Percentiles rank a stretch among this genome's conserved stretches.
Evolutionary conservation across 192 early-diverging fungal species (phyloP).

Genomic region (Gryganskiella cystojenkinii): DNA sequence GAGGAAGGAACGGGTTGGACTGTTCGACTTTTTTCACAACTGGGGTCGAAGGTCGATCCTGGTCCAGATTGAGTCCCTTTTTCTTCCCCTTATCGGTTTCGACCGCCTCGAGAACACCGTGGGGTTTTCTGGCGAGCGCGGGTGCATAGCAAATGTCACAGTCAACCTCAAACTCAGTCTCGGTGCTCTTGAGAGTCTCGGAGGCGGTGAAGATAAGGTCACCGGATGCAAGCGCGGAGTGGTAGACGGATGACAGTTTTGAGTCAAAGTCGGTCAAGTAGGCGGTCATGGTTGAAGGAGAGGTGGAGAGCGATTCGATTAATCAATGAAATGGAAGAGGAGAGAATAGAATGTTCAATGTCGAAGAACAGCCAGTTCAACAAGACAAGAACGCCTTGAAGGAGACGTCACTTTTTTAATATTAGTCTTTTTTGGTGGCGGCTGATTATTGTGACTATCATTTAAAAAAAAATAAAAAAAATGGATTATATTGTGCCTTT

Average conservation of each 20-base stretch:
- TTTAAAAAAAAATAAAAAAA: too few relatives aligned
- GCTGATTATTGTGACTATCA: too few relatives aligned
- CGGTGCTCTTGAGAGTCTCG: constrained; percentile 1
- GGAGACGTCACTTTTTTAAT: constrained; percentile 14
- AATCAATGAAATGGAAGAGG: background rate
- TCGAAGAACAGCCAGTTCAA: background rate
- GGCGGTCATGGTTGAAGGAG: background rate
- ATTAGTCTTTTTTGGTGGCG: too few relatives aligned
- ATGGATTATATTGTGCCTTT: too few relatives aligned
- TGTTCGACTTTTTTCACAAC: constrained; percentile 21
- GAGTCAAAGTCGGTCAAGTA: constrained; percentile 10
- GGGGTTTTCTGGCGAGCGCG: constrained; percentile 52
- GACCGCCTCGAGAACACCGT: constrained; percentile 12
- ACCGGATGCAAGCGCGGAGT: constrained; percentile 19
- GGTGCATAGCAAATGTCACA: constrained; percentile 61
- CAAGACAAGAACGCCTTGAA: background rate
- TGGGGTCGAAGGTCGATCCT: constrained; percentile 12
- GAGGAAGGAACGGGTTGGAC: constrained; percentile 61
- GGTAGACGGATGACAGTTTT: constrained; percentile 12
- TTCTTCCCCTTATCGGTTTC: constrained; percentile 5
- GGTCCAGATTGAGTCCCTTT: background rate
- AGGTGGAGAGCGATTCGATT: constrained; percentile 1
- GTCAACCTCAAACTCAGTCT: constrained; percentile 37
- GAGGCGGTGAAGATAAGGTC: constrained; percentile 27
- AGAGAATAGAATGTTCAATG: background rate